These are phyloP conservation scores for Cladorrhinum sp. DNA, from an alignment of 2,329 filamentous ascomycete genomes.

Conservation along the genomic window DNA sequence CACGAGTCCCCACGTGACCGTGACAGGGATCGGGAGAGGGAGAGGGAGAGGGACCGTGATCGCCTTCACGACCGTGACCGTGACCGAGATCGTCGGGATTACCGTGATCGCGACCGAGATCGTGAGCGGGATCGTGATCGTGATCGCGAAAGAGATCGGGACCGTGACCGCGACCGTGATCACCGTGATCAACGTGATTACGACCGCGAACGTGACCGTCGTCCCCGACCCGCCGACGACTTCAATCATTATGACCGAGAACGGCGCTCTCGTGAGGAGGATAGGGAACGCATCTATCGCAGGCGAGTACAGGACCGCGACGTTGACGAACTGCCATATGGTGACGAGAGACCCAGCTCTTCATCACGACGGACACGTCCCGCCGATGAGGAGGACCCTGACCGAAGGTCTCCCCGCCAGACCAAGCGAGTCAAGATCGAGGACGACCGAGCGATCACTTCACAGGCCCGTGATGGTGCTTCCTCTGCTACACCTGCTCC, in stretches of 20 bases:
- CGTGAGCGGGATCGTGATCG: constrained; percentile 37
- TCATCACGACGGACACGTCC: constrained; percentile 65
- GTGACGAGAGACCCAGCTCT: constrained; percentile 64
- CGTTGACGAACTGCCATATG: constrained; percentile 88
- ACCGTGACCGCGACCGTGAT: constrained; percentile 34
- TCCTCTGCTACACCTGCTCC: constrained; percentile 25
- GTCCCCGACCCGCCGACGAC: constrained; percentile 57
- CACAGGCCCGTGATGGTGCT: not conserved
- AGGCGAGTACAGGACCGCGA: constrained; percentile 70
- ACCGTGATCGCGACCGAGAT: constrained; percentile 38
- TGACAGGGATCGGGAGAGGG: constrained; percentile 31
- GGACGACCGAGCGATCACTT: constrained; percentile 34
- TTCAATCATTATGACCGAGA: constrained; percentile 76
- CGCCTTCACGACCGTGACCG: constrained; percentile 28
- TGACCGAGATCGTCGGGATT: constrained; percentile 27
- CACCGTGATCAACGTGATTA: constrained; percentile 32
- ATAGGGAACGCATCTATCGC: constrained; percentile 83
- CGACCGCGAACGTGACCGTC: constrained; percentile 47
- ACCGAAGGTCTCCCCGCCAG: constrained; percentile 63
- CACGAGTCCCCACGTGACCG: constrained; percentile 36
- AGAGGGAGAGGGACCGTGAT: constrained; percentile 32
- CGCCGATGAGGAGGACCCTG: constrained; percentile 70
- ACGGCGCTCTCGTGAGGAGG: constrained; percentile 81
- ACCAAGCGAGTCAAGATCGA: constrained; percentile 65
- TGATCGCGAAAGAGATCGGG: constrained; percentile 38